A percentile compares a stretch with the other conserved stretches of the same genome.
These are phyloP conservation scores for Ephemerocybe angulata DNA, from an alignment of 768 basidiomycete genomes.

Conservation along the genomic window DNA sequence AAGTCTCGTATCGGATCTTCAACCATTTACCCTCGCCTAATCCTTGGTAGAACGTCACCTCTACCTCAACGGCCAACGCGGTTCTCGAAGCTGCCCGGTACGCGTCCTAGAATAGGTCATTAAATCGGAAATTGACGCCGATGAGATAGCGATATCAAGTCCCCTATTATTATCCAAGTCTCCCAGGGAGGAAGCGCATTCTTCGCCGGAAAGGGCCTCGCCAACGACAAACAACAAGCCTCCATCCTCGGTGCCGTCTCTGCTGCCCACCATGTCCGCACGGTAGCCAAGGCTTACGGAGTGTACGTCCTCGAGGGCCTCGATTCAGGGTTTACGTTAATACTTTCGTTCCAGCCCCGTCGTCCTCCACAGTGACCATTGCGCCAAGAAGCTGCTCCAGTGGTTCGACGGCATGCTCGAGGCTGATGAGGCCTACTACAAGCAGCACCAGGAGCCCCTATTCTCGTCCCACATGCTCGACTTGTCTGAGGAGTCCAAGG, in stretches of 20 bases:
- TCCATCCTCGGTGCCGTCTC: constrained; percentile 91
- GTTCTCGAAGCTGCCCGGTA: constrained; percentile 94
- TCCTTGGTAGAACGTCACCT: constrained; percentile 83
- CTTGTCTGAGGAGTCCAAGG: constrained; percentile 88
- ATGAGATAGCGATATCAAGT: constrained; percentile 79
- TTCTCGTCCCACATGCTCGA: constrained; percentile 99
- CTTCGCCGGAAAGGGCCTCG: constrained; percentile 94
- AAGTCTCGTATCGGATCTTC: constrained; percentile 32
- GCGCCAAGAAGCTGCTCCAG: constrained; percentile 93
- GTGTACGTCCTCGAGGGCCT: constrained; percentile 53
- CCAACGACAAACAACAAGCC: constrained; percentile 93
- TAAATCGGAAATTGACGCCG: constrained; percentile 14
- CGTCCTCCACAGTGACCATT: constrained; percentile 97
- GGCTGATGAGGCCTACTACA: constrained; percentile 92
- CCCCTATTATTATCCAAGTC: constrained; percentile 96
- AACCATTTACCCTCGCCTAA: background rate
- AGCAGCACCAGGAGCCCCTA: constrained; percentile 78
- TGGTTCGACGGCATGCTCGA: constrained; percentile 99
- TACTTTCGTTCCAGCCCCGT: constrained; percentile 63
- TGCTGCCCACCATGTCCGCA: constrained; percentile 87
- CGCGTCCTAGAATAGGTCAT: constrained; percentile 7
- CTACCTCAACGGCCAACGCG: constrained; percentile 92
- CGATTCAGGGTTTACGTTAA: constrained; percentile 5
- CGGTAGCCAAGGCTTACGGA: constrained; percentile 87
- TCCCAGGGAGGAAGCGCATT: constrained; percentile 96